Evolutionary conservation across 495 filamentous ascomycete species (phyloP), one percentile per base, ranked within the genome.

Genomic region (Annulohypoxylon moriforme): DNA sequence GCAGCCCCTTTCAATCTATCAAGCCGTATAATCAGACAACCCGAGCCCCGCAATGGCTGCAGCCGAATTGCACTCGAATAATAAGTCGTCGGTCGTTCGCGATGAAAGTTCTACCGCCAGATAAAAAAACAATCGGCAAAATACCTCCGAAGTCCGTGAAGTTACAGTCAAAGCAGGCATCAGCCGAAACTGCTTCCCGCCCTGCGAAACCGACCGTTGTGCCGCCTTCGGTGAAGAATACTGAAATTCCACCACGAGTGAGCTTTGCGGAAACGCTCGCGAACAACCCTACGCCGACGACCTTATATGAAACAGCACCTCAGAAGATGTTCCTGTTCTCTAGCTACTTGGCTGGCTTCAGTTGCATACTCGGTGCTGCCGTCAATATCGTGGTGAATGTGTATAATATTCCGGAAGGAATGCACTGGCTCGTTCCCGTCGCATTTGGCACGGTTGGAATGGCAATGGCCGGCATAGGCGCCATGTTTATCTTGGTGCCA

Each of bases 241-340:
- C 38, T 33, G 42, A 22, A 33, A 4, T 29, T 24, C 53, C 58
- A 11, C 8, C n/a, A n/a, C n/a, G n/a, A 16, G 7, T 72, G 18
- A 42, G 57, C 46, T 87, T 81, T 75, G 81, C 82, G 31, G 71
- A 80, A 29, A 78, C 75, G 20, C 81, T 89, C 42, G 83, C 84
- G 1, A 65, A 72, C 18, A 82, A 81, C 27, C 44, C 76, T 7
- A 57, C 77, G 22, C 81, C 82, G 22, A 86, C 84, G 7, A 76
- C 87, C 0, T 79, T 93, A 33, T 93, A 89, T 81, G 80, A 88
- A 64, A 84, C 87, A 0, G 88, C 85, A 4, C 89, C 89, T 4
- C 89, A 92, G 68, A 82, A 83, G 59, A 78, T 81, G 71, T 91
- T 87, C 78, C 76, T 87, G 34, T 60, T 86, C 42, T 85, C 86